phyloP scores from a whole-genome alignment of 2,329 filamentous ascomycete species.

The Neoascochyta sp. region DNA sequence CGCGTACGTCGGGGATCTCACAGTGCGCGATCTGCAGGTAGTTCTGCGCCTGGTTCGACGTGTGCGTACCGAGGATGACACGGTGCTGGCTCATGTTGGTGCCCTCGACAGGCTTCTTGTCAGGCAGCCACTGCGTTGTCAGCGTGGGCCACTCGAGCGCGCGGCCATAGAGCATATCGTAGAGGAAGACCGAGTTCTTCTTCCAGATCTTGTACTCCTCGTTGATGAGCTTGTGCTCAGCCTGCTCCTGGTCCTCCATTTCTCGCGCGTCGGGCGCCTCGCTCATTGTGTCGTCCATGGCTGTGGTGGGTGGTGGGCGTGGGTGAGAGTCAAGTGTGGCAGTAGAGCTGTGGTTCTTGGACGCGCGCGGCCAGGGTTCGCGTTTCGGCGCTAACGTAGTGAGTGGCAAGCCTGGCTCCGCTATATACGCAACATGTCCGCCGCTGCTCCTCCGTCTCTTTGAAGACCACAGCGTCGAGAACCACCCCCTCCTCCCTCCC shows the following conservation, averaged over 20 bases:
- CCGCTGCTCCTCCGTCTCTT: conserved; percentile 24
- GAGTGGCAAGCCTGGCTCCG: neutral
- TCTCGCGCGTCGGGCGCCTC: conserved; percentile 33
- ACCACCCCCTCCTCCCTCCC: conserved; percentile 20
- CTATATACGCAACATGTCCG: conserved; percentile 13
- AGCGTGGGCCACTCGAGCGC: conserved; percentile 96
- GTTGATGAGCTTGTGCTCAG: conserved; percentile 86
- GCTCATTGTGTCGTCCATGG: conserved; percentile 41
- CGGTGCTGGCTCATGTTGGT: conserved; percentile 87
- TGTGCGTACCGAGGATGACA: conserved; percentile 90
- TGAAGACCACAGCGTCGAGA: conserved; percentile 41
- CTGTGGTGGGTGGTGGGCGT: conserved; percentile 1
- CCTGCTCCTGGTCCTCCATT: conserved; percentile 67
- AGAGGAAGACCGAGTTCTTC: conserved; percentile 97
- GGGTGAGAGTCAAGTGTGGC: conserved; percentile 1
- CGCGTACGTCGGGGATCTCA: conserved; percentile 76
- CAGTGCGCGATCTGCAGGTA: conserved; percentile 94
- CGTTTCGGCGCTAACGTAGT: conserved; percentile 3
- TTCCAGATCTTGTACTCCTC: conserved; percentile 99
- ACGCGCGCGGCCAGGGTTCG: conserved; percentile 3
- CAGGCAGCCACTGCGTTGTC: conserved; percentile 96
- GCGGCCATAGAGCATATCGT: conserved; percentile 93
- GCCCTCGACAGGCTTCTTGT: conserved; percentile 60
- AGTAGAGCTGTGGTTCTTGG: neutral
- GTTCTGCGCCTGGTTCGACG: conserved; percentile 78